Percentiles rank a stretch among this genome's conserved stretches.
These are phyloP conservation scores for Sparassis latifolia DNA, from an alignment of 1,284 basidiomycete genomes.

Conservation along the genomic window DNA sequence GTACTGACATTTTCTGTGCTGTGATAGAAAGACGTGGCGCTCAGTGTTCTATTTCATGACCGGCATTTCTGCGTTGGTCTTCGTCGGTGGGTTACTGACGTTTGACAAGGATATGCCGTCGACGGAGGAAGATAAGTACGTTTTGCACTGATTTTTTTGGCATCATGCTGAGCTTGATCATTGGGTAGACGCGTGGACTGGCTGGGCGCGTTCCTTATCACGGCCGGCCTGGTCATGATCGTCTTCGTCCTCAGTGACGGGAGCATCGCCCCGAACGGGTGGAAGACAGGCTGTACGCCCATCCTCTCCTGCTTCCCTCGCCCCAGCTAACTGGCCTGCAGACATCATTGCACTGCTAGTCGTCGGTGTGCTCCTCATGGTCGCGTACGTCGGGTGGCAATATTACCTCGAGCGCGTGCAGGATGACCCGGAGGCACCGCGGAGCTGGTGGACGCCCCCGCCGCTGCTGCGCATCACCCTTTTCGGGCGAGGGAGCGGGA, in stretches of 20 bases:
- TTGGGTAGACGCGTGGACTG: conserved; percentile 63
- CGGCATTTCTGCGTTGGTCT: conserved; percentile 36
- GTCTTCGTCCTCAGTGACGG: conserved; percentile 56
- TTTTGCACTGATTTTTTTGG: conserved; percentile 27
- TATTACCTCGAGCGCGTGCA: conserved; percentile 44
- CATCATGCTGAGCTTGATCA: background rate
- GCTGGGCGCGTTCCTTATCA: too few relatives aligned
- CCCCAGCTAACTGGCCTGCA: conserved; percentile 13
- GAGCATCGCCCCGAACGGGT: conserved; percentile 60
- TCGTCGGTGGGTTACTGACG: conserved; percentile 33
- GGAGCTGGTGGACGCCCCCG: conserved; percentile 40
- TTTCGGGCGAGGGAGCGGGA: conserved; percentile 63
- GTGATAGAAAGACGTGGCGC: conserved; percentile 28
- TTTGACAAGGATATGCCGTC: conserved; percentile 41
- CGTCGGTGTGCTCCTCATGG: conserved; percentile 54
- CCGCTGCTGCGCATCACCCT: conserved; percentile 69
- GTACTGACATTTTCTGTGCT: conserved; percentile 25
- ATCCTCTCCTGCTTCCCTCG: background rate
- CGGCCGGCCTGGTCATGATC: too few relatives aligned
- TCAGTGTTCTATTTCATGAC: conserved; percentile 45
- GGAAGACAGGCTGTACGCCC: conserved; percentile 66
- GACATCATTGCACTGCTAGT: conserved; percentile 62
- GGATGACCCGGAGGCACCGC: conserved; percentile 9
- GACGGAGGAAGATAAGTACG: conserved; percentile 35
- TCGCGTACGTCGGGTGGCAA: conserved; percentile 66